Evolutionary conservation across 1,139 yeast genomes (phyloP).

Genomic region (Yamadazyma friedrichii): DNA sequence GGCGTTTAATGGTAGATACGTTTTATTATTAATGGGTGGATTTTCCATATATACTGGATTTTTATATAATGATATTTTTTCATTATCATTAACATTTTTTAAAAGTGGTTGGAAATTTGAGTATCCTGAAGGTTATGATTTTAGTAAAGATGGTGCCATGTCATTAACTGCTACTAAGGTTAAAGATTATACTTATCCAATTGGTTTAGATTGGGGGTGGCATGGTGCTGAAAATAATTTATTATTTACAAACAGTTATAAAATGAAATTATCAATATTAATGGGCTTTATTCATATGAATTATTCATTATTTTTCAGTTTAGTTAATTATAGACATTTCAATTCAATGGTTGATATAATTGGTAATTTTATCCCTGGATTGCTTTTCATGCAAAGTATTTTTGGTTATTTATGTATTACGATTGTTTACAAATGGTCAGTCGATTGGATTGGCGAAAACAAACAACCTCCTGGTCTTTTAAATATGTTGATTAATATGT

Average conservation of each 20-base stretch:
- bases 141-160: slow-evolving; percentile 47
- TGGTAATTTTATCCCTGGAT: slow-evolving; percentile 93
- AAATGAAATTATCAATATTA: slow-evolving; percentile 91
- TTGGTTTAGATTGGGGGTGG: slow-evolving; percentile 96
- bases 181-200: slow-evolving; percentile 60
- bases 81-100: slow-evolving; percentile 84
- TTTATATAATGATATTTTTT: slow-evolving; percentile 88
- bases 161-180: slow-evolving; percentile 59
- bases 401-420: slow-evolving; percentile 87
- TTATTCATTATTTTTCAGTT: slow-evolving; percentile 80
- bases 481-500: slow-evolving; percentile 95
- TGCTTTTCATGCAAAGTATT: slow-evolving; percentile 91
- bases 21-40: slow-evolving; percentile 83
- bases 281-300: slow-evolving; percentile 97
- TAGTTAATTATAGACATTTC: slow-evolving; percentile 76
- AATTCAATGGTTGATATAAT: slow-evolving; percentile 77
- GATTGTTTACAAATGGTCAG: slow-evolving; percentile 90
- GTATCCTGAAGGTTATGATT: slow-evolving; percentile 62
- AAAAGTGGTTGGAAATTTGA: slow-evolving; percentile 87
- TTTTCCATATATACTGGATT: slow-evolving; percentile 94
- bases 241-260: slow-evolving; percentile 88
- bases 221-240: slow-evolving; percentile 94
- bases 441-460: slow-evolving; percentile 79
- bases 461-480: slow-evolving; percentile 89
- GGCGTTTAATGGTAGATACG: slow-evolving; percentile 93